These are phyloP conservation scores for Torulaspora franciscae DNA, from an alignment of 805 yeast genomes.

Conservation along the genomic window DNA sequence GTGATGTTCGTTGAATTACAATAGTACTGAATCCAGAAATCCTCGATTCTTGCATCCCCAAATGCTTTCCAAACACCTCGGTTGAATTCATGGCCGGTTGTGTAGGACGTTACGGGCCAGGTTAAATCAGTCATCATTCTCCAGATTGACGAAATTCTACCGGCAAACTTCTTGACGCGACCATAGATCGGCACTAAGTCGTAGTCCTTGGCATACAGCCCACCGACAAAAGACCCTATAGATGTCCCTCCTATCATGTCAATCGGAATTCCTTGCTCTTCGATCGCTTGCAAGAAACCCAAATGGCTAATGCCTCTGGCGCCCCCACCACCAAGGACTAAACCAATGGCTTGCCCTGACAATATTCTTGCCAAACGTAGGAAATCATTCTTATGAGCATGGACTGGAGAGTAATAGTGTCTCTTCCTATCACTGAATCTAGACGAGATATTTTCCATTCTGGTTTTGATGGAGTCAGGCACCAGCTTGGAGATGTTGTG, in stretches of 20 bases:
- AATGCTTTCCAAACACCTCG: conserved; percentile 96
- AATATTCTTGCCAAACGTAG: conserved; percentile 81
- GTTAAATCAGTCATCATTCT: conserved; percentile 78
- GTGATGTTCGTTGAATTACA: conserved; percentile 94
- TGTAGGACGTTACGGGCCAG: conserved; percentile 88
- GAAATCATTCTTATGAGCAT: conserved; percentile 78
- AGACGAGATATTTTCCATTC: conserved; percentile 37
- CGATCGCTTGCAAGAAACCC: conserved; percentile 86
- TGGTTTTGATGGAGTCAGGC: conserved; percentile 35
- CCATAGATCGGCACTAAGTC: conserved; percentile 90
- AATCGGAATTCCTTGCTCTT: conserved; percentile 87
- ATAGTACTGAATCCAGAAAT: conserved; percentile 86
- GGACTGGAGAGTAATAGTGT: conserved; percentile 30
- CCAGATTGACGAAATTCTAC: conserved; percentile 81
- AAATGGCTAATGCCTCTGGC: conserved; percentile 91
- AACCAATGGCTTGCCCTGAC: conserved; percentile 89
- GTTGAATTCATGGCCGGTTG: conserved; percentile 96
- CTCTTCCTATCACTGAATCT: conserved; percentile 28
- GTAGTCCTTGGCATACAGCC: conserved; percentile 87
- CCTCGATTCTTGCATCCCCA: conserved; percentile 90
- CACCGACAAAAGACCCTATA: conserved; percentile 94
- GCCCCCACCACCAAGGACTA: conserved; percentile 97
- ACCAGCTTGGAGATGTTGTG: conserved; percentile 31
- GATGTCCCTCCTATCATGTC: conserved; percentile 96
- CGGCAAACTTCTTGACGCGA: conserved; percentile 78